phyloP scores from a whole-genome alignment of 352 stramenopile species.

The Pilasporangium apinafurcum region DNA sequence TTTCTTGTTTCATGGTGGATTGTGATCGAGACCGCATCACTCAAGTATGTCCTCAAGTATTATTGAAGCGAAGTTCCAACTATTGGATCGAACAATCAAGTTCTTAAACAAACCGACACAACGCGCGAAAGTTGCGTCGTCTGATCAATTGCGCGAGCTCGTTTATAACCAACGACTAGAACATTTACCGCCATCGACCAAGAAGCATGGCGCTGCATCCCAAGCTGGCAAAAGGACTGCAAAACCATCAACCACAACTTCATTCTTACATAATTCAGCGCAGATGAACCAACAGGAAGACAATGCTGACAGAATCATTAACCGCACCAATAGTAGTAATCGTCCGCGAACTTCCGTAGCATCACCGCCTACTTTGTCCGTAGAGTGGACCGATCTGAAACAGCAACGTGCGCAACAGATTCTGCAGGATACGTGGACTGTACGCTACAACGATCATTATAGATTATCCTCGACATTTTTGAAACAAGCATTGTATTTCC shows the following conservation, averaged over 20 bases:
- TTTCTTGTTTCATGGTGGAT: neutral
- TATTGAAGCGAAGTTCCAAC: constrained; percentile 63
- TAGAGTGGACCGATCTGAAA: constrained; percentile 27
- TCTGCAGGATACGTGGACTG: constrained; percentile 26
- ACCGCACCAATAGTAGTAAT: neutral
- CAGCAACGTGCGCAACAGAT: constrained; percentile 22
- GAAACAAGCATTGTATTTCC: neutral
- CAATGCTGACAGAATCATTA: neutral
- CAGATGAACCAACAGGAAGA: constrained; percentile 7
- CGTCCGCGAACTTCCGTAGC: no score
- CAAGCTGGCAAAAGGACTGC: neutral
- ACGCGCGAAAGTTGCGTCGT: constrained; percentile 24
- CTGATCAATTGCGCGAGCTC: constrained; percentile 41
- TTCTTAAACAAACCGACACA: constrained; percentile 23
- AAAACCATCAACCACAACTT: neutral
- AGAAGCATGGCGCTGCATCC: no score
- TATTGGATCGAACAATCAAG: constrained; percentile 44
- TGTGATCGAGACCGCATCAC: neutral
- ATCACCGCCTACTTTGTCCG: no score
- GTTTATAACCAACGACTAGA: constrained; percentile 20
- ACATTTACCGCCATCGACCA: no score
- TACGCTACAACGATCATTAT: constrained; percentile 3
- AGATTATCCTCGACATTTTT: neutral
- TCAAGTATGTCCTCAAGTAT: constrained; percentile 50
- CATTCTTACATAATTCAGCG: neutral